Percentiles rank a stretch among this genome's conserved stretches.
These are phyloP conservation scores for Medicago lupulina DNA, from an alignment of 306 rosid genomes.

Conservation along the genomic window DNA sequence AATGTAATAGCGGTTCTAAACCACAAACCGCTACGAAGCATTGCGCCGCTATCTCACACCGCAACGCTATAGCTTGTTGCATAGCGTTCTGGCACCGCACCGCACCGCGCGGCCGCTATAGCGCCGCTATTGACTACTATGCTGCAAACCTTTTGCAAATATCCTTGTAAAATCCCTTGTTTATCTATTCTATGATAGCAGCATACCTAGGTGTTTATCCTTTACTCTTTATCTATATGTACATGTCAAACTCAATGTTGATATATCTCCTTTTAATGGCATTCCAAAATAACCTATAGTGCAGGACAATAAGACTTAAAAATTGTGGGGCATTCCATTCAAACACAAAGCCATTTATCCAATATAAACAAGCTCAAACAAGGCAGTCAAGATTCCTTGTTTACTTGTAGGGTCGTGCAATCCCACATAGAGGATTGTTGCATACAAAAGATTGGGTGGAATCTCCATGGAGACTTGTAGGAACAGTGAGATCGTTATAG, in stretches of 20 bases:
- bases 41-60: too few species aligned
- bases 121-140: too few species aligned
- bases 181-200: not conserved
- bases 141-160: not conserved
- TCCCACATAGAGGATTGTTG: not conserved
- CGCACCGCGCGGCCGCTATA: too few species aligned
- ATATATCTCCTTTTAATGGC: slow-evolving; percentile 4
- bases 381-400: not conserved
- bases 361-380: not conserved
- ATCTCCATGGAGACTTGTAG: slow-evolving; percentile 1
- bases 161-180: not conserved
- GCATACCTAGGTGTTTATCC: not conserved
- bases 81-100: too few species aligned
- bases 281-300: slow-evolving; percentile 10
- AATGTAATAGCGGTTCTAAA: too few species aligned
- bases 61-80: too few species aligned
- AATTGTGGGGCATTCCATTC: not conserved
- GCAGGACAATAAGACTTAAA: not conserved
- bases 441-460: not conserved
- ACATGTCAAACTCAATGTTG: slow-evolving; percentile 10
- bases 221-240: not conserved
- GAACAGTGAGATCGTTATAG: not conserved
- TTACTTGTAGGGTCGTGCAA: not conserved
- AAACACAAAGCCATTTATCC: not conserved
- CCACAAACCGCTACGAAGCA: too few species aligned